These are phyloP conservation scores for Pyrenula massariospora DNA, from an alignment of 495 filamentous ascomycete species.

Conservation along the genomic window DNA sequence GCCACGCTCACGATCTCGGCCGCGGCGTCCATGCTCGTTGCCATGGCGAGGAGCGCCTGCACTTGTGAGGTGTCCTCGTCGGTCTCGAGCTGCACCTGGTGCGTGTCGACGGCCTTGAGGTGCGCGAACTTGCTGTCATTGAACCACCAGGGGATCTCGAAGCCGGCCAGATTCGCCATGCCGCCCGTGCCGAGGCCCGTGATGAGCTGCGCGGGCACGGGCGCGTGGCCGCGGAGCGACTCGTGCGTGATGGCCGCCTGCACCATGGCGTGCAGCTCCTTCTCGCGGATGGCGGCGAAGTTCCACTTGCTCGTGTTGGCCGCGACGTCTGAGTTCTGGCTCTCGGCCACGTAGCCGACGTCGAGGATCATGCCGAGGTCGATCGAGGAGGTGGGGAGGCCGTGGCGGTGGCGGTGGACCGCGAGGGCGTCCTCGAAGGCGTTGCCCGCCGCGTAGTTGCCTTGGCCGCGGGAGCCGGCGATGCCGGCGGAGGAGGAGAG, in stretches of 20 bases:
- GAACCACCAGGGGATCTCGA: neutral
- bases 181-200: conserved; percentile 7
- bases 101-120: neutral
- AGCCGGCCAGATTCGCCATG: conserved; percentile 8
- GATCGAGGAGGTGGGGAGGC: conserved; percentile 22
- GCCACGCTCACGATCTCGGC: conserved; percentile 17
- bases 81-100: neutral
- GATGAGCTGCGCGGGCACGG: neutral
- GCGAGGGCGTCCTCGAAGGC: conserved; percentile 30
- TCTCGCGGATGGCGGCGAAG: conserved; percentile 4
- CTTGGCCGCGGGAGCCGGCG: conserved; percentile 30
- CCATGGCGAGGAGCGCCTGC: conserved; percentile 7
- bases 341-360: conserved; percentile 27
- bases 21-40: conserved; percentile 9
- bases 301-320: conserved; percentile 15
- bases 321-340: conserved; percentile 4
- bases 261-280: conserved; percentile 2
- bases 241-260: conserved; percentile 1
- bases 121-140: conserved; percentile 4
- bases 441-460: conserved; percentile 29
- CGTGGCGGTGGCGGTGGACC: conserved; percentile 14
- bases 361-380: conserved; percentile 26
- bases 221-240: neutral
- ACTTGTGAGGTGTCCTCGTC: neutral
- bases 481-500: conserved; percentile 30